Base-by-base conservation (phyloP, 768 basidiomycete genomes). In the Multifurca ochricompacta region DNA sequence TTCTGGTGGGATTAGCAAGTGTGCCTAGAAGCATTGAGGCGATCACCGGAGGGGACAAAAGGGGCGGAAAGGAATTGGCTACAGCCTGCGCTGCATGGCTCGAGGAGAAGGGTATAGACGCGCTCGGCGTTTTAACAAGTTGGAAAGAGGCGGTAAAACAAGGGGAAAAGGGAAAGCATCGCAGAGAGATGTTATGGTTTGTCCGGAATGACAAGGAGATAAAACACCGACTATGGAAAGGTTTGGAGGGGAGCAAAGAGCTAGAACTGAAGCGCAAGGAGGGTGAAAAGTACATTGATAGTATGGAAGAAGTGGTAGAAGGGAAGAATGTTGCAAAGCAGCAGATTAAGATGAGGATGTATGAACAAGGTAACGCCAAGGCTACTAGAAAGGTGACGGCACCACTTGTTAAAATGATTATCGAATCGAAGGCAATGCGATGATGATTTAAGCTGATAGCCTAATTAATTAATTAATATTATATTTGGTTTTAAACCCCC, bases 101-200 rank as follows among this genome's bases (percentile, higher is more conserved):
- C 78, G 67, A 69, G 8, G 79, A 86, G 55, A 77, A 81, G 11
- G 70, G 70, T 0, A 69, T 97, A 4, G 74, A 78, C 7, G 70
- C 90, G 21, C 79, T 89, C 1, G 94, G 92, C 1, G 77, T 94
- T 31, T 74, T 97, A 39, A 94, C 91, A 5, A 78, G 82, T 0
- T 95, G 81, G 72, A 72, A 70, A 39, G 73, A 73, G 54, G 74
- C 72, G 52, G 69, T 73, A 35, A 85, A 87, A 53, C 62, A 64
- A 37, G 72, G 73, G 30, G 73, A 71, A 56, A 74, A 73, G 55
- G 70, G 74, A 37, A 86, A 87, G 61, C 77, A 81, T 53, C 76
- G 73, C 57, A 71, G 90, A 40, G 84, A 91, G 71, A 70, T 82
- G 68, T 68, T 84, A 51, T 80, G 86, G 77, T 69, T 89, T 32